Conservation (phyloP, 179 eudicot genomes). For the Nepenthes alata region DNA sequence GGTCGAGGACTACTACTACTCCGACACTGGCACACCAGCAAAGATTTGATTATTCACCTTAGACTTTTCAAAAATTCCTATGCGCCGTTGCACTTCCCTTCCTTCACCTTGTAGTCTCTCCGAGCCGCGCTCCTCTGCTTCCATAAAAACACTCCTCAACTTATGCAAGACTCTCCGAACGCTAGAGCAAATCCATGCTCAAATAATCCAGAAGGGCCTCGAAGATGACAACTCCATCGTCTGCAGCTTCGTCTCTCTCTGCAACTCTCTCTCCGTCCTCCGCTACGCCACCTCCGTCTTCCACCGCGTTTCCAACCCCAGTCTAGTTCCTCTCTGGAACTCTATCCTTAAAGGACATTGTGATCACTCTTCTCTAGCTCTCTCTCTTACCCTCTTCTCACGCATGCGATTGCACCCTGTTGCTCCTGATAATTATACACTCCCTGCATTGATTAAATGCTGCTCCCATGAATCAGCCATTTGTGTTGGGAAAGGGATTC, state of each 20-base stretch:
- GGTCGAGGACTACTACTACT: no score
- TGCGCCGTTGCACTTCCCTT: not conserved
- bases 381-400: slow-evolving; percentile 18
- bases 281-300: slow-evolving; percentile 26
- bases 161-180: slow-evolving; percentile 26
- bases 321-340: slow-evolving; percentile 38
- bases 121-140: slow-evolving; percentile 4
- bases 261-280: slow-evolving; percentile 15
- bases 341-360: slow-evolving; percentile 27
- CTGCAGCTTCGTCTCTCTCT: slow-evolving; percentile 26
- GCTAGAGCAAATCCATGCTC: slow-evolving; percentile 37
- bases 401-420: slow-evolving; percentile 16
- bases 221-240: slow-evolving; percentile 33
- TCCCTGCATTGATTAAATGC: slow-evolving; percentile 34
- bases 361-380: slow-evolving; percentile 9
- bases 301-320: slow-evolving; percentile 21
- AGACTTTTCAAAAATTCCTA: not conserved
- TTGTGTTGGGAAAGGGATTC: slow-evolving; percentile 29
- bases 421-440: slow-evolving; percentile 36
- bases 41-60: no score
- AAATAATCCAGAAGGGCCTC: slow-evolving; percentile 35
- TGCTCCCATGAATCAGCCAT: slow-evolving; percentile 17
- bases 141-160: slow-evolving; percentile 26
- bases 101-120: not conserved
- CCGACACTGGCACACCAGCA: no score